phyloP scores from a whole-genome alignment of 2,329 filamentous ascomycete genomes.

The Ceratocystis albifundus region DNA sequence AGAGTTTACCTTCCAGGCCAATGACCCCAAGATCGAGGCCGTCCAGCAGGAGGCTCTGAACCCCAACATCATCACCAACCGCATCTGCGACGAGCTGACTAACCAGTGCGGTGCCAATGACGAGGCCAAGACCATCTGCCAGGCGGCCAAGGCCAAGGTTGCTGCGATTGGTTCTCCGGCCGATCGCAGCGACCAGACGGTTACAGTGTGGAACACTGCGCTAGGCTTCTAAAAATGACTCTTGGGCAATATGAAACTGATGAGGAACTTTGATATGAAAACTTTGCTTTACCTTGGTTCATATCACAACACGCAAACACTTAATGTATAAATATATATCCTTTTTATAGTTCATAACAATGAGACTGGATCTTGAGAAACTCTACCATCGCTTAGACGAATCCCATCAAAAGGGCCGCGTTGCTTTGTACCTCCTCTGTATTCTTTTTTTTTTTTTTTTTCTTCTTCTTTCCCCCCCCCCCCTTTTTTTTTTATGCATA shows the following conservation, averaged over 20 bases:
- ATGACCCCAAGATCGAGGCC: constrained; percentile 48
- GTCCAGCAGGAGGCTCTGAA: constrained; percentile 55
- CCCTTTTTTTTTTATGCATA: background rate
- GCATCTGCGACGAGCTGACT: constrained; percentile 56
- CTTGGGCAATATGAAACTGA: background rate
- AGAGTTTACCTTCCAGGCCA: constrained; percentile 58
- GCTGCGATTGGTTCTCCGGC: constrained; percentile 23
- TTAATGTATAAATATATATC: background rate
- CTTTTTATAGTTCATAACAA: constrained; percentile 11
- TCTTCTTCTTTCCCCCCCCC: background rate
- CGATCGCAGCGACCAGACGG: constrained; percentile 22
- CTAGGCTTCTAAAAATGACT: constrained; percentile 21
- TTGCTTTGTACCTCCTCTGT: background rate
- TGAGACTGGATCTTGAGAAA: constrained; percentile 11
- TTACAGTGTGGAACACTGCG: constrained; percentile 23
- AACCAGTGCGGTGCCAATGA: constrained; percentile 54
- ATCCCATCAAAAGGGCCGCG: background rate
- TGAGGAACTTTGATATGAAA: background rate
- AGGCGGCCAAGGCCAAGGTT: constrained; percentile 37
- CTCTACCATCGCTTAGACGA: background rate
- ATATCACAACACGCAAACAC: background rate
- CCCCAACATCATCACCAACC: constrained; percentile 63
- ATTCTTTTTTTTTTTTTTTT: background rate
- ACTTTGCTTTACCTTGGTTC: background rate
- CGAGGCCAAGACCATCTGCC: constrained; percentile 45